Conservation (phyloP, 257 asterid species). For the Nicotiana paniculata region DNA sequence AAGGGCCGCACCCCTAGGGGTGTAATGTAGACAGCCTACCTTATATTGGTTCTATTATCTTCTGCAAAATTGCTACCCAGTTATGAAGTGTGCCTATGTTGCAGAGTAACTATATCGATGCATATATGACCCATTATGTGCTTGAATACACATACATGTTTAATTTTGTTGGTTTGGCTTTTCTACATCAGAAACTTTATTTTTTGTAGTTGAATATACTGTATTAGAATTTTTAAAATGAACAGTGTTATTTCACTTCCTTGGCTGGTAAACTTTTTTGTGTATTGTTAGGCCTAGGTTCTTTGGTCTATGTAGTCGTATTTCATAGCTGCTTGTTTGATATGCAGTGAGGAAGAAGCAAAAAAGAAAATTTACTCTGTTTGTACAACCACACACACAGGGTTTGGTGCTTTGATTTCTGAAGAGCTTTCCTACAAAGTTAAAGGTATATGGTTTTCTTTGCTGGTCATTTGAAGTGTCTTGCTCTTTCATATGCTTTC, state of each 20-base stretch:
- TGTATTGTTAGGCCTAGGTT: not conserved
- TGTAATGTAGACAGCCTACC: too few relatives aligned
- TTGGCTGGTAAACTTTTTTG: not conserved
- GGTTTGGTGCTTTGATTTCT: conserved; percentile 79
- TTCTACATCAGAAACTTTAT: not conserved
- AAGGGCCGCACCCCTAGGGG: too few relatives aligned
- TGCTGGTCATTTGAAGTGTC: not conserved
- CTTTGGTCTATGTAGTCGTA: not conserved
- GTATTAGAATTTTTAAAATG: not conserved
- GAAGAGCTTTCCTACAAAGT: conserved; percentile 87
- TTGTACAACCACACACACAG: conserved; percentile 73
- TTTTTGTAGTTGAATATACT: not conserved
- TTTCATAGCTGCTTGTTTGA: conserved; percentile 14
- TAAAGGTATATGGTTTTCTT: conserved; percentile 47
- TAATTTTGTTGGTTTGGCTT: not conserved
- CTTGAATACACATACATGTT: not conserved
- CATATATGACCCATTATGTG: not conserved
- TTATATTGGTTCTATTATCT: not conserved
- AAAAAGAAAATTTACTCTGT: conserved; percentile 87
- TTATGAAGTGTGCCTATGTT: not conserved
- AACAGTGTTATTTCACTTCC: not conserved
- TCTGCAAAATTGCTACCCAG: not conserved
- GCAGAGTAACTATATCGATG: not conserved
- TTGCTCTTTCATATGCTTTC: not conserved
- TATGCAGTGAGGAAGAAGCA: conserved; percentile 93